A percentile compares a stretch with the other conserved stretches of the same genome.
These are phyloP conservation scores for Trichoderma cornu-damae DNA, from an alignment of 2,329 filamentous ascomycete species.

Conservation along the genomic window DNA sequence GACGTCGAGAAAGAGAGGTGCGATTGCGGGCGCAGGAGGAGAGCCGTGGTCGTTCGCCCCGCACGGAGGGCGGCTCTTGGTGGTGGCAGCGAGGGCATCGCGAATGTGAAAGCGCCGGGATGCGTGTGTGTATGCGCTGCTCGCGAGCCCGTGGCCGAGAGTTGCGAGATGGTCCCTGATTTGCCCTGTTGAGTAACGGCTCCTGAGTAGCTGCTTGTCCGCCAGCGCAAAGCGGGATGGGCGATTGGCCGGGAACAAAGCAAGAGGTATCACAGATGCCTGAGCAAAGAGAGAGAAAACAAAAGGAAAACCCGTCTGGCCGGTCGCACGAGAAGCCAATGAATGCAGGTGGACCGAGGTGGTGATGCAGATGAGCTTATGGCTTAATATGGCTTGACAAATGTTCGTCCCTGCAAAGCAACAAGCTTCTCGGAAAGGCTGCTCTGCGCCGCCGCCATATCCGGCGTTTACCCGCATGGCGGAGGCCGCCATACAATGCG, in stretches of 20 bases:
- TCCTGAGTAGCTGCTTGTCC: neutral
- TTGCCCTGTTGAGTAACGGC: no score
- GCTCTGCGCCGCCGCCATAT: neutral
- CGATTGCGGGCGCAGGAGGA: slow-evolving; percentile 11
- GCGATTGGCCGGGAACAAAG: neutral
- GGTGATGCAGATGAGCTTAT: neutral
- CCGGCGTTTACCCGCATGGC: neutral
- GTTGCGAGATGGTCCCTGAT: neutral
- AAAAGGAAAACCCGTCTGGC: neutral
- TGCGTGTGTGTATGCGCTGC: neutral
- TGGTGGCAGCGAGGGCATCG: slow-evolving; percentile 30
- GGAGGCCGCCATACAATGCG: neutral
- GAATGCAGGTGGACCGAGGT: no score
- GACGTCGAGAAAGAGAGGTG: slow-evolving; percentile 31
- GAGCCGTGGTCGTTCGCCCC: slow-evolving; percentile 4
- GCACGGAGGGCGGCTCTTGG: slow-evolving; percentile 29
- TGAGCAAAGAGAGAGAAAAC: neutral
- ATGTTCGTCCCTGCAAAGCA: neutral
- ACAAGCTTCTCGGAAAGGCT: slow-evolving; percentile 6
- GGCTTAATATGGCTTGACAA: no score
- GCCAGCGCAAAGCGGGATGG: neutral
- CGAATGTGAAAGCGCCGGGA: neutral
- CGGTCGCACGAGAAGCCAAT: neutral
- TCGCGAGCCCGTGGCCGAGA: neutral
- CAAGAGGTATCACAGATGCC: neutral